Conservation (phyloP, 208 protist genomes). For the Porcisia hertigi region DNA sequence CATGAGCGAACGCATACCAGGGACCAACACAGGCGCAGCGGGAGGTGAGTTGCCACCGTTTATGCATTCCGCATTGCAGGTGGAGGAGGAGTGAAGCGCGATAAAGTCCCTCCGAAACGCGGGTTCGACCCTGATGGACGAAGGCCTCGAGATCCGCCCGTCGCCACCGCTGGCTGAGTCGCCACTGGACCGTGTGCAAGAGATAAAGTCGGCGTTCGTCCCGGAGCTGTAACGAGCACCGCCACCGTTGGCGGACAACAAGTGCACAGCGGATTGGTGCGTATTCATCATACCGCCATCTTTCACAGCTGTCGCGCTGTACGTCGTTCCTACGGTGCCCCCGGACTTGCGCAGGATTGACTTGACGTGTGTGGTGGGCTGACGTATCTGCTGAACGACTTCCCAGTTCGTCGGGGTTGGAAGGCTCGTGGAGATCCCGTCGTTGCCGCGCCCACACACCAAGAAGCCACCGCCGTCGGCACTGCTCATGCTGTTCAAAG, state of each 20-base stretch:
- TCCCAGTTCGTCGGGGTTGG: slow-evolving; percentile 20
- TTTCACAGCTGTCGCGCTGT: not conserved
- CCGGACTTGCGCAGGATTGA: slow-evolving; percentile 27
- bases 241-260: slow-evolving; percentile 6
- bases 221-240: not conserved
- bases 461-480: not conserved
- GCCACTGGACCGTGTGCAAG: not conserved
- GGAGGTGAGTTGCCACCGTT: not conserved
- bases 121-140: not conserved
- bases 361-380: slow-evolving; percentile 18
- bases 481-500: slow-evolving; percentile 1
- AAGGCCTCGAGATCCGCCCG: not conserved
- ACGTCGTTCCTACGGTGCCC: not conserved
- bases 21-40: not conserved
- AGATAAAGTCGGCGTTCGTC: not conserved
- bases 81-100: slow-evolving; percentile 1
- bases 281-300: not conserved
- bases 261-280: slow-evolving; percentile 10
- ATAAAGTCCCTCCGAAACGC: slow-evolving; percentile 31
- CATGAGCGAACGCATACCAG: not conserved
- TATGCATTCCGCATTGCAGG: not conserved
- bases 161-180: not conserved
- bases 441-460: not conserved
- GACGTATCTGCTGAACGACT: slow-evolving; percentile 26
- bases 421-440: not conserved